phyloP scores from a whole-genome alignment of 352 stramenopile genomes.

The Peronospora destructor region DNA sequence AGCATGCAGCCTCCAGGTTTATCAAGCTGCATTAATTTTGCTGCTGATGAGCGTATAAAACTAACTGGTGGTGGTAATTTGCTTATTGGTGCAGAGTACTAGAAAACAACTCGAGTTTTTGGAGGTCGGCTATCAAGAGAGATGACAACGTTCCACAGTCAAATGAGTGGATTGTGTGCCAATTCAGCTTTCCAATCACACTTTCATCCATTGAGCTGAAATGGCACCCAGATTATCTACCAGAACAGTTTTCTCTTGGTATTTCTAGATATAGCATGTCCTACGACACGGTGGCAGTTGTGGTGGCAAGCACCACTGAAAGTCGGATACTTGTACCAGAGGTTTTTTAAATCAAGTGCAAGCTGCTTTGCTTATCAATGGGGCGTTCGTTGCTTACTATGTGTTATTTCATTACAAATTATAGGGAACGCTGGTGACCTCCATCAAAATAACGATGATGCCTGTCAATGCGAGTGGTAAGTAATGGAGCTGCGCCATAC shows the following conservation, averaged over 20 bases:
- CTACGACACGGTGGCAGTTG: conserved; percentile 46
- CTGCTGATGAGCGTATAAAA: neutral
- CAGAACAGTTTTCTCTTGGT: conserved; percentile 35
- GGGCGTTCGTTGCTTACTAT: conserved; percentile 1
- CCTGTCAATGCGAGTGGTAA: conserved; percentile 20
- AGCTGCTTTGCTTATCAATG: neutral
- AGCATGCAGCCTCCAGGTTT: conserved; percentile 47
- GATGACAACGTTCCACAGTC: conserved; percentile 11
- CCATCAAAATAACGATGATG: conserved; percentile 47
- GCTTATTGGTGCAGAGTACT: conserved; percentile 27
- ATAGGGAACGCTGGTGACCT: conserved; percentile 30
- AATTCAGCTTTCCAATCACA: conserved; percentile 42
- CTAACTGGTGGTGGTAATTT: neutral
- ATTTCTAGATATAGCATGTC: conserved; percentile 40
- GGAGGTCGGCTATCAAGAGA: conserved; percentile 32
- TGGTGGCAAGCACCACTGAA: conserved; percentile 23
- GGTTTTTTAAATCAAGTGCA: conserved; percentile 17
- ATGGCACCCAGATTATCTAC: conserved; percentile 41
- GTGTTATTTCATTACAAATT: conserved; percentile 2
- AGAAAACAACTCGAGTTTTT: conserved; percentile 32
- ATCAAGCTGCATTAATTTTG: neutral
- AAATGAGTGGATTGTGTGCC: conserved; percentile 47
- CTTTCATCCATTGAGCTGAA: conserved; percentile 40
- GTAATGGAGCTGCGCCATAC: conserved; percentile 1
- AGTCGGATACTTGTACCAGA: conserved; percentile 41